Evolutionary conservation across 176 grass and related monocot species (phyloP).

Genomic region (Sorghum bicolor): DNA sequence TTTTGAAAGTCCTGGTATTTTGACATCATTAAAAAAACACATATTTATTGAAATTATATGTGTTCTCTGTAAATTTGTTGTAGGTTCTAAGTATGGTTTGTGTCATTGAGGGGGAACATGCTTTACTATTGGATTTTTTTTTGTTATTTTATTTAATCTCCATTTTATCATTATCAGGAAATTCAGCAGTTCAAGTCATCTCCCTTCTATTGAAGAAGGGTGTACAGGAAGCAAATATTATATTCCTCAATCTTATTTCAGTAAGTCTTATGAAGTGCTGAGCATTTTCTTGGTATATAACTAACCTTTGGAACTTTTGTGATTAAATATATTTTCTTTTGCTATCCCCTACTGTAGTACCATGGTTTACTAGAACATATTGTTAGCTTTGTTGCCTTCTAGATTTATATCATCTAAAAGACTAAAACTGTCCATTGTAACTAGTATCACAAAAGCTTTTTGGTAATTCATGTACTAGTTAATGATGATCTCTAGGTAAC

Average conservation of each 20-base stretch:
- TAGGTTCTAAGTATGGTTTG: background rate
- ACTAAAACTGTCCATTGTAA: background rate
- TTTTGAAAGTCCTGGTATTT: background rate
- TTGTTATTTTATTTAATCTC: background rate
- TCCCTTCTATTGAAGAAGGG: constrained; percentile 76
- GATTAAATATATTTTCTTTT: too few species aligned
- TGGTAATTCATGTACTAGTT: background rate
- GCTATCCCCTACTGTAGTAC: too few species aligned
- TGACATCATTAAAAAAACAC: background rate
- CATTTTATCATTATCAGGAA: constrained; percentile 51
- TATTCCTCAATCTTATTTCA: constrained; percentile 91
- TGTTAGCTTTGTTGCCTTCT: background rate
- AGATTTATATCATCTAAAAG: background rate
- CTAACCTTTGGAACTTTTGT: background rate
- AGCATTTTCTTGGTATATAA: background rate
- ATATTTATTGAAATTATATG: background rate
- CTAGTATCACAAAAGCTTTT: background rate
- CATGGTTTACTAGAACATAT: background rate
- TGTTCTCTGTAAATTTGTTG: background rate
- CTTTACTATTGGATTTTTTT: too few species aligned
- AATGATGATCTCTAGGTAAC: background rate
- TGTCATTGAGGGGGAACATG: background rate
- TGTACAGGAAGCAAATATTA: constrained; percentile 84
- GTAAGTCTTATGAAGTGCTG: constrained; percentile 43
- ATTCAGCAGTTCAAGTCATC: constrained; percentile 85